Percentiles rank a stretch among this genome's conserved stretches.
These are phyloP conservation scores for Colletotrichum filicis DNA, from an alignment of 2,329 filamentous ascomycete genomes.

Conservation along the genomic window DNA sequence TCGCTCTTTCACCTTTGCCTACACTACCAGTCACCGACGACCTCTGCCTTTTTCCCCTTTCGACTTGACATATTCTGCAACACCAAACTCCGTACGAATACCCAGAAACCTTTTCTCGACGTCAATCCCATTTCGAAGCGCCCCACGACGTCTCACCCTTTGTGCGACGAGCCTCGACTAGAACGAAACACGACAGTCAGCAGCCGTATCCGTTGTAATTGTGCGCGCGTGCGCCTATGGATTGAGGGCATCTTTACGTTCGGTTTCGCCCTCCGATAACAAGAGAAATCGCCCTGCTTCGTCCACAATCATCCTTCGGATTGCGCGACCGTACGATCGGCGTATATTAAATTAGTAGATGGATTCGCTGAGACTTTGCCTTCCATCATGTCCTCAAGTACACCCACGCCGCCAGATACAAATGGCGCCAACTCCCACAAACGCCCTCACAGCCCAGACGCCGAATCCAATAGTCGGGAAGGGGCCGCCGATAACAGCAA, in stretches of 20 bases:
- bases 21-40: background rate
- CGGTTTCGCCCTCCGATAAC: background rate
- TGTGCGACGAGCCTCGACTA: slow-evolving; percentile 5
- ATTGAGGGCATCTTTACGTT: background rate
- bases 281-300: background rate
- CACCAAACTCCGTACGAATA: background rate
- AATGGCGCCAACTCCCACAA: slow-evolving; percentile 32
- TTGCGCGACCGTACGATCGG: background rate
- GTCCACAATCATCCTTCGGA: background rate
- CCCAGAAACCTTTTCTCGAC: background rate
- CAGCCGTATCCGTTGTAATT: background rate
- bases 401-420: slow-evolving; percentile 36
- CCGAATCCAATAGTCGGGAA: slow-evolving; percentile 52
- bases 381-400: slow-evolving; percentile 35
- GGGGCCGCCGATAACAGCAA: slow-evolving; percentile 61
- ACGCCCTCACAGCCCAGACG: slow-evolving; percentile 39
- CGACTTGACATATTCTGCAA: background rate
- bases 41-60: background rate
- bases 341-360: background rate
- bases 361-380: background rate
- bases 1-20: background rate
- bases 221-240: background rate
- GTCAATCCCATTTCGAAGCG: background rate
- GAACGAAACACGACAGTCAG: slow-evolving; percentile 3
- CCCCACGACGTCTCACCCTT: background rate